Conservation (phyloP, 768 basidiomycete species). For the Melanogaster broomeanus region DNA sequence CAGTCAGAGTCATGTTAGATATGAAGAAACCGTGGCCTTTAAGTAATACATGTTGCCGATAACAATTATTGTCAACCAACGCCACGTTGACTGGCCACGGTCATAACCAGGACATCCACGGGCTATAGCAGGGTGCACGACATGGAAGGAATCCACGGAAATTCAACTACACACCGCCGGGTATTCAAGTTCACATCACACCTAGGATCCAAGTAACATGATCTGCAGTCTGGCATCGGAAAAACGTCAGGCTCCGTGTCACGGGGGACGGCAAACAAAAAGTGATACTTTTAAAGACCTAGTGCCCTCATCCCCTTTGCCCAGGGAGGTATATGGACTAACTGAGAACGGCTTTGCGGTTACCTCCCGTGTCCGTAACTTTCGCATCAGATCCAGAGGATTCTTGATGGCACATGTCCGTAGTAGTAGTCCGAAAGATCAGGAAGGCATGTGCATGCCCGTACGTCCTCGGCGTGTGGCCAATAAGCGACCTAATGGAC, state of each 20-base stretch:
- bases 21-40: background rate
- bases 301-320: background rate
- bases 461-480: background rate
- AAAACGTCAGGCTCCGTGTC: too few species aligned
- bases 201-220: background rate
- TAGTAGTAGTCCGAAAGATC: background rate
- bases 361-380: constrained; percentile 6
- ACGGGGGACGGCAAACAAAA: too few species aligned
- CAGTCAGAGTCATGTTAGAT: too few species aligned
- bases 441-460: background rate
- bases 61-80: constrained; percentile 1
- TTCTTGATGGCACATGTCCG: background rate
- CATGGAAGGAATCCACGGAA: background rate
- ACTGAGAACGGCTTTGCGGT: constrained; percentile 3
- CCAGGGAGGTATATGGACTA: background rate
- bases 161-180: constrained; percentile 4
- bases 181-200: too few species aligned
- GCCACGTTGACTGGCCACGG: background rate
- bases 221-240: background rate
- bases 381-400: constrained; percentile 7
- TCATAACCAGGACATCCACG: too few species aligned
- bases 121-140: too few species aligned
- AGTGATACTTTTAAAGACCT: too few species aligned
- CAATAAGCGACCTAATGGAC: background rate
- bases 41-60: background rate